Evolutionary conservation across 306 rosid genomes (phyloP).

Genomic region (Albizia julibrissin): DNA sequence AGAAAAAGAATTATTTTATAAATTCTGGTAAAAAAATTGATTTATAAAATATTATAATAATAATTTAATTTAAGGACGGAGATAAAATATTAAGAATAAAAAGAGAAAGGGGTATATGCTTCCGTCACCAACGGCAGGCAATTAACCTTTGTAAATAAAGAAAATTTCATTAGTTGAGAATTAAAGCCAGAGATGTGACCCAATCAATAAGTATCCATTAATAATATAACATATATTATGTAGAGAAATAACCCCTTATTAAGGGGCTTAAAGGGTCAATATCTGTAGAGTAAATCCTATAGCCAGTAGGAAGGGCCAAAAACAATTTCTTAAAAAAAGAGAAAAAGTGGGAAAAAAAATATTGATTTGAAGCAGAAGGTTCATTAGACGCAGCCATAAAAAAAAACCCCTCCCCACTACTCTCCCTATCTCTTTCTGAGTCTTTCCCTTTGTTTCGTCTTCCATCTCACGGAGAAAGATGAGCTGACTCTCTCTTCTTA

Average conservation of each 20-base stretch:
- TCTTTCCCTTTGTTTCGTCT: not conserved
- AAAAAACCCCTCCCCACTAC: slow-evolving; percentile 18
- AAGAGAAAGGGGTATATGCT: too few species aligned
- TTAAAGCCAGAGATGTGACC: slow-evolving; percentile 55
- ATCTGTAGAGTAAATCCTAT: slow-evolving; percentile 38
- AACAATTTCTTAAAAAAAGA: not conserved
- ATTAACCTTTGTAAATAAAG: slow-evolving; percentile 42
- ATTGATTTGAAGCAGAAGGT: slow-evolving; percentile 5
- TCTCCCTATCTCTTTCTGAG: not conserved
- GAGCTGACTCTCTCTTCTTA: slow-evolving; percentile 38
- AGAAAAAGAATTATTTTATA: too few species aligned
- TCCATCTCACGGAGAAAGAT: slow-evolving; percentile 35
- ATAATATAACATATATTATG: not conserved
- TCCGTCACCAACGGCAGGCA: slow-evolving; percentile 31
- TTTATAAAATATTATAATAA: too few species aligned
- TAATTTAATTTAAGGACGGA: too few species aligned
- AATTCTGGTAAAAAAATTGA: too few species aligned
- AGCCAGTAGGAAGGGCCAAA: slow-evolving; percentile 17
- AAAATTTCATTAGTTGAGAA: slow-evolving; percentile 52
- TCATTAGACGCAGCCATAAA: slow-evolving; percentile 34
- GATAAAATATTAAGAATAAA: too few species aligned
- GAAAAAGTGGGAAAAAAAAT: not conserved
- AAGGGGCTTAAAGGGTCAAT: slow-evolving; percentile 59
- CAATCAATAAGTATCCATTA: slow-evolving; percentile 59
- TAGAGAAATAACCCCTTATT: slow-evolving; percentile 42